These are phyloP conservation scores for Schwanniomyces vanrijiae DNA, from an alignment of 805 yeast genomes.

Conservation along the genomic window DNA sequence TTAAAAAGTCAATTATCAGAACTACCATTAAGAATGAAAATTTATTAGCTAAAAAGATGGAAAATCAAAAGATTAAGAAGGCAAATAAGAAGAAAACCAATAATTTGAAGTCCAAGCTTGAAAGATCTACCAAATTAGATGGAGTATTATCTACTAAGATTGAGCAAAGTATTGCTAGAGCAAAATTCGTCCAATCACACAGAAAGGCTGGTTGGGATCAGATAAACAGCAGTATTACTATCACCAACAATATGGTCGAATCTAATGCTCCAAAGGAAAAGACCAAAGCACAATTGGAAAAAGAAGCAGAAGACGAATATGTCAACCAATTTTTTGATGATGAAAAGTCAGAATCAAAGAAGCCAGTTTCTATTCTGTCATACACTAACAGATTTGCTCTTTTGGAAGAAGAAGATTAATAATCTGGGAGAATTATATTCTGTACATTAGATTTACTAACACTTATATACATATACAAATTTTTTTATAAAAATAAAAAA, in stretches of 20 bases:
- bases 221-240: slow-evolving; percentile 52
- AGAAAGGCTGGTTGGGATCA: slow-evolving; percentile 75
- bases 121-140: slow-evolving; percentile 50
- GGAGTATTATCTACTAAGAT: slow-evolving; percentile 63
- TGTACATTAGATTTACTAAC: neutral
- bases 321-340: slow-evolving; percentile 30
- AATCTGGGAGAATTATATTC: neutral
- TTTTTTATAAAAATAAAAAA: neutral
- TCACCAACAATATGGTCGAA: slow-evolving; percentile 7
- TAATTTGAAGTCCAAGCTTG: slow-evolving; percentile 35
- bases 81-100: slow-evolving; percentile 30
- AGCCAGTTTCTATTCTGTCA: slow-evolving; percentile 7
- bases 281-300: slow-evolving; percentile 25
- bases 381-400: slow-evolving; percentile 32
- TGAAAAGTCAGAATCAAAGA: slow-evolving; percentile 8
- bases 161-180: slow-evolving; percentile 61
- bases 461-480: neutral
- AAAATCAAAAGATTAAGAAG: slow-evolving; percentile 34
- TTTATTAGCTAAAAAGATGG: slow-evolving; percentile 56
- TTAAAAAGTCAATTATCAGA: slow-evolving; percentile 64
- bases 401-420: slow-evolving; percentile 39
- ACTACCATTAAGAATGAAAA: slow-evolving; percentile 66
- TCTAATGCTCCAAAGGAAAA: slow-evolving; percentile 6
- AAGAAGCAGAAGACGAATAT: slow-evolving; percentile 36
- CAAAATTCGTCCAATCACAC: slow-evolving; percentile 58